A percentile compares a stretch with the other conserved stretches of the same genome.
Evolutionary conservation across 768 basidiomycete genomes (phyloP).

Genomic region (Boletus tylopilopsis): DNA sequence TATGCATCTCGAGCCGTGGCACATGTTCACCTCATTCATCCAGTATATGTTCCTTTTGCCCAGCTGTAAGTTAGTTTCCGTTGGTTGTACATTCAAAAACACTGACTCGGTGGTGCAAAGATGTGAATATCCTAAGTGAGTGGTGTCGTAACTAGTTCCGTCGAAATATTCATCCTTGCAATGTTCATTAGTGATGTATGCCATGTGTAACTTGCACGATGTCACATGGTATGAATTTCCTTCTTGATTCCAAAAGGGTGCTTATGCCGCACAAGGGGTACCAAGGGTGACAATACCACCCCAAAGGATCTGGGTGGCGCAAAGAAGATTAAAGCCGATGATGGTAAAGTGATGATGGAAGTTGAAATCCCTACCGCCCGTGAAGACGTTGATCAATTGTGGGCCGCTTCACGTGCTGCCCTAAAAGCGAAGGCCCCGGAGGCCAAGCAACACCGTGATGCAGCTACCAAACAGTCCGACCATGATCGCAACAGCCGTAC

Average conservation of each 20-base stretch:
- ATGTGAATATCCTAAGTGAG: slow-evolving; percentile 78
- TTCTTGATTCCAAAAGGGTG: not conserved
- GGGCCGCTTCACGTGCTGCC: slow-evolving; percentile 71
- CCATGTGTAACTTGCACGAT: slow-evolving; percentile 90
- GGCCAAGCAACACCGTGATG: slow-evolving; percentile 77
- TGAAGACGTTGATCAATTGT: slow-evolving; percentile 87
- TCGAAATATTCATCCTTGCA: not conserved
- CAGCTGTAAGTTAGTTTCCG: slow-evolving; percentile 43
- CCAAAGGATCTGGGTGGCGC: slow-evolving; percentile 87
- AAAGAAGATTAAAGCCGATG: slow-evolving; percentile 81
- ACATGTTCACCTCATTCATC: slow-evolving; percentile 90
- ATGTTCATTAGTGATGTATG: slow-evolving; percentile 71
- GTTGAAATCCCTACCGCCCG: slow-evolving; percentile 77
- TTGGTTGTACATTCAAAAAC: not conserved
- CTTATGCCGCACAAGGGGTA: slow-evolving; percentile 54
- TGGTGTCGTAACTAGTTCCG: not conserved
- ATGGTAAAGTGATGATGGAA: slow-evolving; percentile 85
- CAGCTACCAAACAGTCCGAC: slow-evolving; percentile 86
- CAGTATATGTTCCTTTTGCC: slow-evolving; percentile 93
- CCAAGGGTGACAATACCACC: slow-evolving; percentile 87
- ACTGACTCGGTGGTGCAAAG: slow-evolving; percentile 28
- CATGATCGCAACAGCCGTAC: slow-evolving; percentile 81
- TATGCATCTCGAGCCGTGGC: slow-evolving; percentile 94
- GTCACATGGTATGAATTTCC: slow-evolving; percentile 58
- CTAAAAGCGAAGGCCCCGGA: slow-evolving; percentile 66